Evolutionary conservation across 2,329 filamentous ascomycete genomes (phyloP), one percentile per base, ranked within the genome.

Genomic region (Colletotrichum camelliae): DNA sequence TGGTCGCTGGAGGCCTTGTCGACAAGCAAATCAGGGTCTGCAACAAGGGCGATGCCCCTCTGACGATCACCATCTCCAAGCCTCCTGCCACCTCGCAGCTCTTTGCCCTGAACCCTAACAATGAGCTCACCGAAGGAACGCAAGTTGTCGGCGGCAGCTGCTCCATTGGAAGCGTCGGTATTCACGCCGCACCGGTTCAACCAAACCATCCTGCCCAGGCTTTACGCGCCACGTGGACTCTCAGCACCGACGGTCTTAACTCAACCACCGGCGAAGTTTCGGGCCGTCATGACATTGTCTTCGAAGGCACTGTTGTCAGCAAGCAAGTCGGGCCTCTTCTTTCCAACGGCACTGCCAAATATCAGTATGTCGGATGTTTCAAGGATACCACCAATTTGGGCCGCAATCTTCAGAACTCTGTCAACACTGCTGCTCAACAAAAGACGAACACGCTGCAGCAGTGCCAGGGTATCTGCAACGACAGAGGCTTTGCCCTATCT

Each of bases 221-320:
- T 16, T 77, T 84, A 3, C 79, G 77, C 2, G 81, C 80, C 48
- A 64, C 79, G 5, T 88, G 86, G 86, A 84, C 83, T 6, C 77
- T 87, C 65, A 87, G 86, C 72, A 84, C 83, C 3, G 84, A 86
- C 69, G 86, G 87, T 74, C 79, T 84, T 5, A 82, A 80, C 43
- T 69, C 79, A 16, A 69, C 73, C 13, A 78, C 77, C 4, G 74
- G 70, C 18, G 68, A 79, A 24, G 62, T 74, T 8, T 87, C 86
- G 70, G 86, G 85, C 3, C 78, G 85, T 24, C 84, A 84, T 67
- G 80, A 83, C 18, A 81, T 87, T 60, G 62, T 77, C 1, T 80
- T 85, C 48, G 80, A 78, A 48, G 83, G 83, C 2, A 83, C 80
- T 16, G 81, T 85, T 37, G 77, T 82, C 2, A 80, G 80, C 21